Conservation (phyloP, 805 yeast genomes). For the Candida lessepsii region DNA sequence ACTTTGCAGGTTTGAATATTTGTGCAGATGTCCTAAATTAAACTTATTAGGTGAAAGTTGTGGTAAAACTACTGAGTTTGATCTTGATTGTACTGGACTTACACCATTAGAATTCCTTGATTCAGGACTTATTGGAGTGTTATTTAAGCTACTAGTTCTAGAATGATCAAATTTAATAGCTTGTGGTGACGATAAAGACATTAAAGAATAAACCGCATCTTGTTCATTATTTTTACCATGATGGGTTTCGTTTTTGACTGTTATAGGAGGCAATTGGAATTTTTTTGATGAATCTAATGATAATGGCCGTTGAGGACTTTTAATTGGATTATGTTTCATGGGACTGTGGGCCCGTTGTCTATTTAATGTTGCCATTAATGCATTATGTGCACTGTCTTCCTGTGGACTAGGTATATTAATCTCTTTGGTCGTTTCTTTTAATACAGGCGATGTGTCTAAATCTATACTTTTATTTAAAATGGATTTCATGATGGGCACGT, state of each 20-base stretch:
- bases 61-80: conserved; percentile 23
- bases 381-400: conserved; percentile 45
- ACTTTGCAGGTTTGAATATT: conserved; percentile 6
- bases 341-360: conserved; percentile 2
- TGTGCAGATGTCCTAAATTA: conserved; percentile 5
- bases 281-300: conserved; percentile 16
- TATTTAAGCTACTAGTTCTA: conserved; percentile 26
- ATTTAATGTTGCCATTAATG: conserved; percentile 37
- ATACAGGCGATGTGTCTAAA: conserved; percentile 7
- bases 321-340: conserved; percentile 6
- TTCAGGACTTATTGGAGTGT: conserved; percentile 7
- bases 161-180: conserved; percentile 28
- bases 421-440: conserved; percentile 6
- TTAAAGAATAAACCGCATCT: conserved; percentile 55
- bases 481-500: conserved; percentile 10
- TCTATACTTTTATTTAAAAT: conserved; percentile 9
- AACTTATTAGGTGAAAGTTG: conserved; percentile 6
- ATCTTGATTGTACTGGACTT: conserved; percentile 20
- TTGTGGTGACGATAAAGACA: conserved; percentile 55
- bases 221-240: conserved; percentile 38
- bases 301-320: conserved; percentile 16
- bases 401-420: conserved; percentile 29
- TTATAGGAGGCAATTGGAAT: conserved; percentile 29
- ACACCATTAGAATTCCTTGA: conserved; percentile 3
- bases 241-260: conserved; percentile 19